Percentiles rank a stretch among this genome's conserved stretches.
Evolutionary conservation across 73 alveolate species (phyloP).

Genomic region (Paramecium caudatum): DNA sequence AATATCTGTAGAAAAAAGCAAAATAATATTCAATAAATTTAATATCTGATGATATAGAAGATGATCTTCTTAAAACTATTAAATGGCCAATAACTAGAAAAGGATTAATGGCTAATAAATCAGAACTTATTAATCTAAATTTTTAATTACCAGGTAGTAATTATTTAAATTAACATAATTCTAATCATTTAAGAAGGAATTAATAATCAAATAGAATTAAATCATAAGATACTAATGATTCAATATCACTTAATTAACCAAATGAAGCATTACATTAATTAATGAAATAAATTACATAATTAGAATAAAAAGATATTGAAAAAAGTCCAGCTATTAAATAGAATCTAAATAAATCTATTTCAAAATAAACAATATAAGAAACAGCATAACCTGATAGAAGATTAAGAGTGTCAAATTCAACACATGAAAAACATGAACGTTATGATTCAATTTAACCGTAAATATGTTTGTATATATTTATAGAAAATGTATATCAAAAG

Average conservation of each 20-base stretch:
- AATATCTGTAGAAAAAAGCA: neutral
- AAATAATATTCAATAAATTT: neutral
- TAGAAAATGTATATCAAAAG: conserved; percentile 30
- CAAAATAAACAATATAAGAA: conserved; percentile 22
- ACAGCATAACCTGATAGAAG: conserved; percentile 35
- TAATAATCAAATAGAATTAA: conserved; percentile 51
- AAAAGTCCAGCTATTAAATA: neutral
- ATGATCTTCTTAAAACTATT: conserved; percentile 44
- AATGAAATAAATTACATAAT: conserved; percentile 54
- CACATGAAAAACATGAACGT: conserved; percentile 53
- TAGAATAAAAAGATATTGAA: conserved; percentile 43
- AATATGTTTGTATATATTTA: neutral
- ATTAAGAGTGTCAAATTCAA: conserved; percentile 55
- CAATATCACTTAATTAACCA: neutral
- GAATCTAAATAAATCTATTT: conserved; percentile 55
- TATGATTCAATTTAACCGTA: conserved; percentile 52
- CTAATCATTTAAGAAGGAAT: conserved; percentile 50
- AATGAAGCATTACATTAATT: conserved; percentile 59
- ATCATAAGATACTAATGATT: conserved; percentile 47
- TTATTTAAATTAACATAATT: conserved; percentile 53
- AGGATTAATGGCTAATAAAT: conserved; percentile 22
- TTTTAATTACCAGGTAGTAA: conserved; percentile 47
- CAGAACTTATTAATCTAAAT: conserved; percentile 52
- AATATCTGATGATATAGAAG: neutral
- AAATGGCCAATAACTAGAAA: conserved; percentile 62